Percentiles rank a stretch among this genome's conserved stretches.
Evolutionary conservation across 306 rosid species (phyloP).

Genomic region (Argentina anserina): DNA sequence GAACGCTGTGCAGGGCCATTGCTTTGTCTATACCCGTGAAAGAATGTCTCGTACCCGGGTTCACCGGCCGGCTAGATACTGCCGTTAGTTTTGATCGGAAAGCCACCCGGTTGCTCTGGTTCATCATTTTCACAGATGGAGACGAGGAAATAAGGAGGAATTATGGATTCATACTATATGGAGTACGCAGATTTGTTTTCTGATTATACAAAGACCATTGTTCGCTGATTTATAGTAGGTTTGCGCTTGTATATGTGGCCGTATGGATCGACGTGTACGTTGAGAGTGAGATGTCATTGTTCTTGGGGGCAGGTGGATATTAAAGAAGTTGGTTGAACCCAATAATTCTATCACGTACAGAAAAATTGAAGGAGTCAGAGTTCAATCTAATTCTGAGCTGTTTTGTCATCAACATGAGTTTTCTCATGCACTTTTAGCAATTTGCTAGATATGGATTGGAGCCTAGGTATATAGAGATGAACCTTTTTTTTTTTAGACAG

Average conservation of each 20-base stretch:
- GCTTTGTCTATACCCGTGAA: slow-evolving; percentile 45
- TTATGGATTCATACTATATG: not conserved
- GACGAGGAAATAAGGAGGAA: not conserved
- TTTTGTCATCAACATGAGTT: too few relatives aligned
- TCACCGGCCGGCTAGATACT: slow-evolving; percentile 54
- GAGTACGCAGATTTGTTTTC: not conserved
- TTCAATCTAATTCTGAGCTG: too few relatives aligned
- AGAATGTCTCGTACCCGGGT: slow-evolving; percentile 23
- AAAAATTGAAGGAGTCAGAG: not conserved
- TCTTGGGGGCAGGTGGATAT: not conserved
- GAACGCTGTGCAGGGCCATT: slow-evolving; percentile 48
- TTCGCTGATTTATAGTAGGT: not conserved
- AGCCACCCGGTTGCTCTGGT: slow-evolving; percentile 25
- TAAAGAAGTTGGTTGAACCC: not conserved
- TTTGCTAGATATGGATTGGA: too few relatives aligned
- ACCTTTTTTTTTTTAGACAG: too few relatives aligned
- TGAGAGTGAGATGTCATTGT: not conserved
- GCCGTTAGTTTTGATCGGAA: slow-evolving; percentile 42
- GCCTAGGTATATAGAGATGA: too few relatives aligned
- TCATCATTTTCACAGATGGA: slow-evolving; percentile 8
- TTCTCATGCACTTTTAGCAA: too few relatives aligned
- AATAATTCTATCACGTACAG: not conserved
- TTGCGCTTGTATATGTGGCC: not conserved
- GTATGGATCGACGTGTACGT: too few relatives aligned
- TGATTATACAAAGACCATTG: not conserved